Evolutionary conservation across 2,329 filamentous ascomycete species (phyloP).

Genomic region (Akanthomyces uredinophilus): DNA sequence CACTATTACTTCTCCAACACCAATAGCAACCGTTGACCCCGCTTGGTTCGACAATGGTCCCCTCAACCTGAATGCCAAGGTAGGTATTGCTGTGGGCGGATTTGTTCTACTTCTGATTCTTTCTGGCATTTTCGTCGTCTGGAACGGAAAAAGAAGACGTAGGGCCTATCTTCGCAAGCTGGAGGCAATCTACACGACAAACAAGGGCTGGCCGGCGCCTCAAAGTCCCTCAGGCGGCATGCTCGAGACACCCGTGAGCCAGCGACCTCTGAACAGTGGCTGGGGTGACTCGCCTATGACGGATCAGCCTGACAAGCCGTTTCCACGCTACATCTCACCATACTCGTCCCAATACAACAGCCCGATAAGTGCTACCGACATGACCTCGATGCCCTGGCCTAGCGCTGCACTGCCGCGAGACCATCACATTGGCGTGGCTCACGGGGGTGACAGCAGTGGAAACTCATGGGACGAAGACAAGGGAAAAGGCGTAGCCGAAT

Average conservation of each 20-base stretch:
- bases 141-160: slow-evolving; percentile 51
- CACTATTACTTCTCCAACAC: slow-evolving; percentile 45
- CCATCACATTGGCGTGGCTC: slow-evolving; percentile 38
- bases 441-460: slow-evolving; percentile 30
- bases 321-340: slow-evolving; percentile 51
- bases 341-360: slow-evolving; percentile 57
- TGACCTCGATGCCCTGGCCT: slow-evolving; percentile 33
- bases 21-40: slow-evolving; percentile 34
- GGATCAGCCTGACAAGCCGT: slow-evolving; percentile 34
- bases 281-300: slow-evolving; percentile 52
- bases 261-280: slow-evolving; percentile 42
- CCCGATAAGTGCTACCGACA: slow-evolving; percentile 44
- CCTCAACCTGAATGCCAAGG: slow-evolving; percentile 49
- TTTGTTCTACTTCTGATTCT: slow-evolving; percentile 43
- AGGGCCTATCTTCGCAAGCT: slow-evolving; percentile 46
- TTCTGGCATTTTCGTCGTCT: slow-evolving; percentile 49
- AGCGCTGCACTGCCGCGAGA: slow-evolving; percentile 21
- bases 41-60: slow-evolving; percentile 39
- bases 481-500: slow-evolving; percentile 37
- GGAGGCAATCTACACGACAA: slow-evolving; percentile 32
- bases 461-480: slow-evolving; percentile 29
- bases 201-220: slow-evolving; percentile 38
- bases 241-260: slow-evolving; percentile 47
- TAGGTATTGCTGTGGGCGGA: slow-evolving; percentile 52
- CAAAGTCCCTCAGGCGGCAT: slow-evolving; percentile 22